Evolutionary conservation across 2,329 filamentous ascomycete genomes (phyloP).

Genomic region (Neofusicoccum laricinum): DNA sequence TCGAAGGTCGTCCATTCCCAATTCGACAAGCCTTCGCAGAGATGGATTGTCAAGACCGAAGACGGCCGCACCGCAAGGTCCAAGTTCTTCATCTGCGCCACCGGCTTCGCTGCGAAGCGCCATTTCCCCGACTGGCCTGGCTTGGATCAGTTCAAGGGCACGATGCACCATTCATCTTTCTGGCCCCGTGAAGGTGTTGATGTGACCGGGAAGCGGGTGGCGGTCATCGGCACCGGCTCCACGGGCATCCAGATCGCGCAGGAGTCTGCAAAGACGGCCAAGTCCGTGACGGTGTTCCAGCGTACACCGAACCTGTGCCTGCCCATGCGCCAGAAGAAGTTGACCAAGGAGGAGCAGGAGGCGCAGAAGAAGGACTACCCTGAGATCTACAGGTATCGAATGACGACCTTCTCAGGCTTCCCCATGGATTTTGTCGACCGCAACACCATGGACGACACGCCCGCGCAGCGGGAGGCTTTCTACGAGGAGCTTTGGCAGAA

Average conservation of each 20-base stretch:
- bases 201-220: constrained; percentile 57
- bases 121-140: constrained; percentile 61
- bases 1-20: constrained; percentile 53
- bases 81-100: constrained; percentile 53
- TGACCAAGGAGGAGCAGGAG: constrained; percentile 53
- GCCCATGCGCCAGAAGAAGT: constrained; percentile 54
- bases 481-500: constrained; percentile 42
- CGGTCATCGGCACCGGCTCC: constrained; percentile 63
- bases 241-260: constrained; percentile 65
- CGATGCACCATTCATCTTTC: constrained; percentile 58
- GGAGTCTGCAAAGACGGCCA: constrained; percentile 54
- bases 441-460: constrained; percentile 49
- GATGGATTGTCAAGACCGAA: constrained; percentile 52
- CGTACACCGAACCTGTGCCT: constrained; percentile 65
- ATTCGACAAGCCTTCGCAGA: constrained; percentile 48
- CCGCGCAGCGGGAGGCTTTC: constrained; percentile 43
- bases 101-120: constrained; percentile 59
- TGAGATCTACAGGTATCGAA: constrained; percentile 51
- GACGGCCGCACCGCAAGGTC: constrained; percentile 52
- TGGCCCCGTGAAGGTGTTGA: constrained; percentile 60
- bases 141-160: constrained; percentile 58
- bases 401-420: constrained; percentile 52
- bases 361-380: constrained; percentile 39
- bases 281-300: constrained; percentile 59
- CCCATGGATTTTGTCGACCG: constrained; percentile 55